Base-by-base conservation (phyloP, 495 filamentous ascomycete species). In the Alectoria sarmentosa region DNA sequence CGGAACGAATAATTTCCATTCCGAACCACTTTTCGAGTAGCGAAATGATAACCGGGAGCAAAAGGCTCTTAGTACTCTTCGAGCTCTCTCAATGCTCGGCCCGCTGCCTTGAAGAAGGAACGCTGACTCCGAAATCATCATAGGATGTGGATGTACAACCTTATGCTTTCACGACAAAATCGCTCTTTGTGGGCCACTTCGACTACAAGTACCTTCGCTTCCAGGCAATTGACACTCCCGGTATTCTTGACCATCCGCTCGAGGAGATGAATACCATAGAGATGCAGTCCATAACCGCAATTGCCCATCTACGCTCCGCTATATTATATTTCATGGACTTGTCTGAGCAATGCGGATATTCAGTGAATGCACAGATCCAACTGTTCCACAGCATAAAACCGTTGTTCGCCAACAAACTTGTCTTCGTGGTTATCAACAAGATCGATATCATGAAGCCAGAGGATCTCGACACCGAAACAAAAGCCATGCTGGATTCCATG, bases 231-330 rank as follows among this genome's bases (percentile, higher is more conserved):
- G 90, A 84, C 83, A 96, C 83, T 68, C 93, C 93, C 17, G 94
- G 94, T 76, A 96, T 98, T 73, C 80, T 98, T 63, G 94, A 98
- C 72, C 95, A 98, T 74, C 95, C 94, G 19, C 83, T 98, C 14
- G 95, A 98, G 77, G 94, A 98, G 78, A 98, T 98, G 94, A 98
- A 98, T 78, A 97, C 94, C 14, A 98, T 98, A 74, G 95, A 98
- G 76, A 97, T 98, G 92, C 94, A 91, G 75, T 92, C 88, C 21
- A 97, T 98, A 66, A 97, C 93, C 17, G 94, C 94, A 14, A 95
- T 98, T 76, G 94, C 94, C 52, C 94, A 98, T 82, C 79, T 98
- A 64, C 86, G 94, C 58, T 92, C 90, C 37, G 92, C 92, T 32
- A 92, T 98, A 64, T 79, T 96, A 62, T 98, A 97, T 77, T 98